Evolutionary conservation across 2,329 filamentous ascomycete genomes (phyloP).

Genomic region (Claviceps paspali): DNA sequence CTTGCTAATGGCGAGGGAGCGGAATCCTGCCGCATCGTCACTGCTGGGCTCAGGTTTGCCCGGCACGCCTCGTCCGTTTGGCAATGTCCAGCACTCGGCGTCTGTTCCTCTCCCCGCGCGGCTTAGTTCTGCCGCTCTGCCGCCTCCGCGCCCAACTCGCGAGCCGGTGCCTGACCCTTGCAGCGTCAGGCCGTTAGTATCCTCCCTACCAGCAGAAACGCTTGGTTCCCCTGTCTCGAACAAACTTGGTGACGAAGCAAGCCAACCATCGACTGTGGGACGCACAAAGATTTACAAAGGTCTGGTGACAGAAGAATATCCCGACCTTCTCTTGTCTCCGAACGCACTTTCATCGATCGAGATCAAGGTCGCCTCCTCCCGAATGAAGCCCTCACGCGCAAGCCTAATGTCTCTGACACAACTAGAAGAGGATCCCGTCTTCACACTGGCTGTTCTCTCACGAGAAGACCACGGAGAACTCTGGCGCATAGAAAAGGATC

Average conservation of each 20-base stretch:
- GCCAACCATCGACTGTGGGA: constrained; percentile 16
- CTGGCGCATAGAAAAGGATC: constrained; percentile 91
- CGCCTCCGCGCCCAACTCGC: constrained; percentile 59
- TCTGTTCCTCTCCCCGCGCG: constrained; percentile 50
- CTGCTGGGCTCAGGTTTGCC: constrained; percentile 46
- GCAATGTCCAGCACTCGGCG: constrained; percentile 33
- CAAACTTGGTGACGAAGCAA: constrained; percentile 1
- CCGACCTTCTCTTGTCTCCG: constrained; percentile 70
- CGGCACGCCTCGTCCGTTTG: constrained; percentile 40
- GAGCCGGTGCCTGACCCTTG: constrained; percentile 59
- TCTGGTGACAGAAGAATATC: constrained; percentile 72
- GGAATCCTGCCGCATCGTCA: constrained; percentile 22
- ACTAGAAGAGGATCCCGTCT: constrained; percentile 82
- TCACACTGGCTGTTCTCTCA: constrained; percentile 74
- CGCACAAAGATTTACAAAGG: constrained; percentile 53
- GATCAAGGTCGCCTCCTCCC: constrained; percentile 79
- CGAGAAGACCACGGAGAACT: constrained; percentile 63
- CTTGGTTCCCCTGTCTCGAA: constrained; percentile 5
- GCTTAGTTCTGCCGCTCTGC: constrained; percentile 32
- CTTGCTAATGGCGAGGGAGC: constrained; percentile 27
- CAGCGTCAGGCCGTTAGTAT: constrained; percentile 45
- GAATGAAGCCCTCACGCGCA: constrained; percentile 81
- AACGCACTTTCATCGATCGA: constrained; percentile 78
- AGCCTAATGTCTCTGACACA: constrained; percentile 69
- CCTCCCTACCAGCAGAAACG: constrained; percentile 20